phyloP scores from a whole-genome alignment of 257 asterid genomes.

The Ophiorrhiza pumila region DNA sequence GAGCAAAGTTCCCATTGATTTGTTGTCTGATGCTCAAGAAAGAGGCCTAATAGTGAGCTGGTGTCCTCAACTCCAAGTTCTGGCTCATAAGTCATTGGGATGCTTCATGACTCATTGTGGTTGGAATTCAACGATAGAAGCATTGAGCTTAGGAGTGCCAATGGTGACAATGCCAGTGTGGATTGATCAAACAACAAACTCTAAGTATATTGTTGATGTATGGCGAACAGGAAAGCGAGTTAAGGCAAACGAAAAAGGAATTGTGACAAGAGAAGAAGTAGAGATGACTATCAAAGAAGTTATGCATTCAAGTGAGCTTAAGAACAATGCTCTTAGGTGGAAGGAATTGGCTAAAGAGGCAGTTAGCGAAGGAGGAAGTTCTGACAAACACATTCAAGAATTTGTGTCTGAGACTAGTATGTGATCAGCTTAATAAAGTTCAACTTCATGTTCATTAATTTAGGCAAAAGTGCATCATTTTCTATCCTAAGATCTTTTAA shows the following conservation, averaged over 20 bases:
- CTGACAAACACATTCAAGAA: constrained; percentile 26
- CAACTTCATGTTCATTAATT: too few species aligned
- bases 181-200: constrained; percentile 32
- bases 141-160: constrained; percentile 32
- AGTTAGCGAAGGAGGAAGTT: constrained; percentile 32
- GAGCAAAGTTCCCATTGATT: constrained; percentile 9
- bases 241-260: constrained; percentile 8
- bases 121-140: constrained; percentile 32
- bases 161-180: constrained; percentile 32
- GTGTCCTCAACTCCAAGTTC: constrained; percentile 31
- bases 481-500: too few species aligned
- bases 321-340: constrained; percentile 27
- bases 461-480: too few species aligned
- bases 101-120: constrained; percentile 34
- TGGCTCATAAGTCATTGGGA: constrained; percentile 29
- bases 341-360: constrained; percentile 32
- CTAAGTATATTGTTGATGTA: constrained; percentile 25
- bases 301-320: constrained; percentile 16
- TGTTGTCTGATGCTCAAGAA: not conserved
- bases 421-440: not conserved
- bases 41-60: constrained; percentile 26
- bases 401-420: constrained; percentile 10
- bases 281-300: constrained; percentile 19
- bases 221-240: constrained; percentile 27
- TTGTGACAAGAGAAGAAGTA: constrained; percentile 18